Base-by-base conservation (phyloP, 75 land plant species). In the Azolla pinnata region DNA sequence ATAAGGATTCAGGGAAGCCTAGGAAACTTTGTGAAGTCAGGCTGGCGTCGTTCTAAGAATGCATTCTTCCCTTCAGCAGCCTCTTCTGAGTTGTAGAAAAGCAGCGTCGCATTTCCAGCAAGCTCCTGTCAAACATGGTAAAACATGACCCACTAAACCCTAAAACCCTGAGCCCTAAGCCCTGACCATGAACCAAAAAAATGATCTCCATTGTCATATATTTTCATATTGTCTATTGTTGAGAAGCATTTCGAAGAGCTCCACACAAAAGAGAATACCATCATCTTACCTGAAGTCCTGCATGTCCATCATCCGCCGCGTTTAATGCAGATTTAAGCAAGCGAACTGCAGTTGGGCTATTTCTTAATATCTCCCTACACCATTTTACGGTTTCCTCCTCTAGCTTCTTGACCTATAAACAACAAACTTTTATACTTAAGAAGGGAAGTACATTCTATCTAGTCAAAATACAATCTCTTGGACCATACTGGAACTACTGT, bases 271-370 rank as follows among this genome's bases (percentile, higher is more conserved):
- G 12, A 35, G 40, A 35, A 35, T 5, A 12, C 40, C 5, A 35
- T 12, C 5, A 31, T 8, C 1, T 32, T 73, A 87, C 92, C 77
- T 84, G 88, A 27, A 87, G 80, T 26, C 92, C 92, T 54, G 88
- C 96, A 71, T 88, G 96, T 29, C 96, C 90, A 68, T 88, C 98
- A 69, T 93, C 98, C 30, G 83, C 87, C 17, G 98, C 98, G 63
- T 93, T 93, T 0, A 93, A 70, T 35, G 98, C 71, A 49, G 96
- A 74, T 62, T 93, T 93, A 53, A 79, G 76, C 33, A 93, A 73
- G 0, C 98, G 84, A 31, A 93, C 74, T 0, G 96, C 98, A 31
- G 83, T 85, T 0, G 98, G 98, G 69, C 98, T 93, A 50, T 93
- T 88, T 24, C 76, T 62, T 31, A 88, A 57, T 20, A 93, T 93